Base-by-base conservation (phyloP, 352 stramenopile genomes). In the Pilasporangium apinafurcum region DNA sequence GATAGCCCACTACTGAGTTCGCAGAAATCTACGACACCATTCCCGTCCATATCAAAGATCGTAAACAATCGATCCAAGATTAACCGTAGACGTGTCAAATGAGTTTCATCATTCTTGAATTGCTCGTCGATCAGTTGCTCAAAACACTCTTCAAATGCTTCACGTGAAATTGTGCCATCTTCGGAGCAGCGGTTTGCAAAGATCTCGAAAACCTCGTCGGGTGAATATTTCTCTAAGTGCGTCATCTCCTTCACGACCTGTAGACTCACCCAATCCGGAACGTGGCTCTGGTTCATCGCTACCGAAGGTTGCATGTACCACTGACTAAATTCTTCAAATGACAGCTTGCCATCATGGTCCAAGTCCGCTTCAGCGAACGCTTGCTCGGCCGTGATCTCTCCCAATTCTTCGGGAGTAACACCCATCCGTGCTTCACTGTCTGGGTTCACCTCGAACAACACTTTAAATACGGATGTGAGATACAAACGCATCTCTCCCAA, bases 211-310 rank as follows among this genome's bases (percentile, higher is more conserved):
- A 95, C 80, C 53, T 92, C 80, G 22, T 83, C 66, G 0, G 83
- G 75, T 4, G 79, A 62, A 48, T 86, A 88, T 45, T 89, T 84
- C 21, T 88, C 74, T 30, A 94, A 38, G 26, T 86, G 78, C 1
- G 83, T 95, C 62, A 94, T 86, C 54, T 91, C 60, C 45, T 88
- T 86, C 18, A 94, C 81, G 9, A 84, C 59, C 42, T 87, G 50
- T 16, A 95, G 52, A 56, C 59, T 87, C 29, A 94, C 66, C 75
- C 78, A 90, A 9, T 86, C 61, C 7, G 58, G 60, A 1, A 74
- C 51, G 17, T 62, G 54, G 13, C 32, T 56, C 31, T 65, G 44
- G 32, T 46, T 54, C 38, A 48, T 40, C 17, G 54, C 35, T 17
- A 39, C 46, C 39, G 68, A 66, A 12, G 66, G 56, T 20, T 86